phyloP scores from a whole-genome alignment of 2,329 filamentous ascomycete species.

The Trichoderma cornu-damae region DNA sequence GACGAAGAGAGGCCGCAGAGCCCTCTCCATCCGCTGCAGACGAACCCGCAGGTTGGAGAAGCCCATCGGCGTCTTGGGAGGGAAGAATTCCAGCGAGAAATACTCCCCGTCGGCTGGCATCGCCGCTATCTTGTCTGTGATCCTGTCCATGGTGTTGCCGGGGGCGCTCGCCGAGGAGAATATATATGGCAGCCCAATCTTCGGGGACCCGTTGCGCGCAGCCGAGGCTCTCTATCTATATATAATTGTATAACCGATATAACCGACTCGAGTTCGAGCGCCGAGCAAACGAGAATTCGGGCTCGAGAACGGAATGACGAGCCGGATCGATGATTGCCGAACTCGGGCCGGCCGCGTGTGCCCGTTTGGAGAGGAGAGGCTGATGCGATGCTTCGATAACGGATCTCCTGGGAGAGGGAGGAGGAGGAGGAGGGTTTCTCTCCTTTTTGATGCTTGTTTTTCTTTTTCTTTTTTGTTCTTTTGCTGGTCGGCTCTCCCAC shows the following conservation, averaged over 20 bases:
- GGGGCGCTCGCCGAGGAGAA: no score
- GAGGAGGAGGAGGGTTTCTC: no score
- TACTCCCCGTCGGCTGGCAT: slow-evolving; percentile 76
- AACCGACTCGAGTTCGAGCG: no score
- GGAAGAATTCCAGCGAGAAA: slow-evolving; percentile 99
- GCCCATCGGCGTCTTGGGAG: slow-evolving; percentile 93
- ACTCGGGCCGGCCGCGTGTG: not conserved
- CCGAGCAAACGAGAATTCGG: no score
- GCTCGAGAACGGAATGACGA: no score
- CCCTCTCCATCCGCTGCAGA: slow-evolving; percentile 89
- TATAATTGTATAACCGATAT: no score
- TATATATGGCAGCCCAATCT: no score
- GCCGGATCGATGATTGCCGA: not conserved
- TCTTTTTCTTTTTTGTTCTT: no score
- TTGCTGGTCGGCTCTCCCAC: no score
- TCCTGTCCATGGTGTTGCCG: slow-evolving; percentile 66
- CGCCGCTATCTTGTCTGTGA: slow-evolving; percentile 91
- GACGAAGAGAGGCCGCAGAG: slow-evolving; percentile 86
- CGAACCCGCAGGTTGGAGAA: slow-evolving; percentile 90
- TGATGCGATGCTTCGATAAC: not conserved
- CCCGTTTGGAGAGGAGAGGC: not conserved
- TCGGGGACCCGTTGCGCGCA: not conserved
- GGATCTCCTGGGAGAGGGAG: not conserved
- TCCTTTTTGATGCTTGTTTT: not conserved
- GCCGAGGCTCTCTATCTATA: not conserved